Conservation (phyloP, 768 basidiomycete species). For the Gelatoporia subvermispora region DNA sequence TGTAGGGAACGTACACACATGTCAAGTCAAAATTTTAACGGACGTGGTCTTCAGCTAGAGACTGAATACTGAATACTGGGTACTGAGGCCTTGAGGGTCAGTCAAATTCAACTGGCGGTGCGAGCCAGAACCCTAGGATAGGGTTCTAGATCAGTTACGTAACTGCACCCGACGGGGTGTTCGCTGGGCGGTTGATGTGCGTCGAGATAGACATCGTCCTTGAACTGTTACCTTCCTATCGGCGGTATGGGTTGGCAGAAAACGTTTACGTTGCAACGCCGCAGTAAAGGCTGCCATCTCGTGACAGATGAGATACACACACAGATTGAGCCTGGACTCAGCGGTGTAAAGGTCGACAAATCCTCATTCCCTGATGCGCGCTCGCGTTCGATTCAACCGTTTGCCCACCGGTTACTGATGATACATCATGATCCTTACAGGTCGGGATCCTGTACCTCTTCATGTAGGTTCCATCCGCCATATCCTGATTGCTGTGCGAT, state of each 20-base stretch:
- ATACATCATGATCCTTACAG: constrained; percentile 30
- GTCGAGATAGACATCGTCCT: neutral
- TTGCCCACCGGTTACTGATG: neutral
- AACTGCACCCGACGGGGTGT: too few species aligned
- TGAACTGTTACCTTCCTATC: neutral
- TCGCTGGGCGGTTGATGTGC: too few species aligned
- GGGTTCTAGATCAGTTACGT: too few species aligned
- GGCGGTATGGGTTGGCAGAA: constrained; percentile 86
- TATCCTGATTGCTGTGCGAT: too few species aligned
- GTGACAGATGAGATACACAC: constrained; percentile 71
- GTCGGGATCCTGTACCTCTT: constrained; percentile 87
- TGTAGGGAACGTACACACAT: too few species aligned
- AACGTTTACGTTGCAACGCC: constrained; percentile 60
- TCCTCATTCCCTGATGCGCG: neutral
- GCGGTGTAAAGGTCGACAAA: constrained; percentile 50
- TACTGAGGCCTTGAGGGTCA: too few species aligned
- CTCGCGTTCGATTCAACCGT: neutral
- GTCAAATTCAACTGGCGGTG: too few species aligned
- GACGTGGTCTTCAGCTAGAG: too few species aligned
- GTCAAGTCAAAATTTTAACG: too few species aligned
- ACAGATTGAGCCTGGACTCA: constrained; percentile 66
- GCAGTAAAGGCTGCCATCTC: constrained; percentile 70
- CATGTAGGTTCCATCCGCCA: constrained; percentile 48
- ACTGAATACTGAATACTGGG: too few species aligned
- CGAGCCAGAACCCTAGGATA: too few species aligned